Percentiles rank a stretch among this genome's conserved stretches.
These are phyloP conservation scores for Trametes coccinea DNA, from an alignment of 768 basidiomycete genomes.

Conservation along the genomic window DNA sequence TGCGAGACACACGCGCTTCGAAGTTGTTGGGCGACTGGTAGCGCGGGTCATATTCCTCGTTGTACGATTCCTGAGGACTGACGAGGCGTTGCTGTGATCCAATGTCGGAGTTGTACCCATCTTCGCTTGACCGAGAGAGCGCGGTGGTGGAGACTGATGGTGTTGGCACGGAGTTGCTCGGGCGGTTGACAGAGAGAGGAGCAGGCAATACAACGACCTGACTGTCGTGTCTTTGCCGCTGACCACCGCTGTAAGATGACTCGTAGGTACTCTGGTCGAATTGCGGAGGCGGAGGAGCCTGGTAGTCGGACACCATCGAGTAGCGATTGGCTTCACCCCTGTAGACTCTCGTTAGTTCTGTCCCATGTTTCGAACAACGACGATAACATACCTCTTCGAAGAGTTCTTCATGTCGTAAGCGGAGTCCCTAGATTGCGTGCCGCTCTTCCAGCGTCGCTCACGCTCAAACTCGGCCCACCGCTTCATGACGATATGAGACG, in stretches of 20 bases:
- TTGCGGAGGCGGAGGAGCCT: slow-evolving; percentile 52
- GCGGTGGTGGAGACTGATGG: slow-evolving; percentile 44
- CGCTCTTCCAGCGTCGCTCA: slow-evolving; percentile 90
- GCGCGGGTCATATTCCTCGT: slow-evolving; percentile 23
- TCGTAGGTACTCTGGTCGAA: slow-evolving; percentile 65
- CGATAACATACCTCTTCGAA: slow-evolving; percentile 57
- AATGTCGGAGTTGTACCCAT: slow-evolving; percentile 39
- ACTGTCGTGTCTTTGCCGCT: slow-evolving; percentile 66
- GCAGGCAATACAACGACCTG: slow-evolving; percentile 74
- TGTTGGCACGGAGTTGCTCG: slow-evolving; percentile 38
- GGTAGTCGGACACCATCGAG: slow-evolving; percentile 76
- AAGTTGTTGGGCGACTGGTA: slow-evolving; percentile 29
- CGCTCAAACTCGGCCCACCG: slow-evolving; percentile 98
- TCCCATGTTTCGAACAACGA: slow-evolving; percentile 1
- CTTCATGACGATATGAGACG: slow-evolving; percentile 97
- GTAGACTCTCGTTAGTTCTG: slow-evolving; percentile 3
- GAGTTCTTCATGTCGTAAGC: slow-evolving; percentile 55
- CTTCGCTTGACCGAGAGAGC: slow-evolving; percentile 47
- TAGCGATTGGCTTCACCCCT: slow-evolving; percentile 53
- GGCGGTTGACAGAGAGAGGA: slow-evolving; percentile 63
- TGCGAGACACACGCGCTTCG: slow-evolving; percentile 43
- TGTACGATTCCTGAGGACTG: slow-evolving; percentile 30
- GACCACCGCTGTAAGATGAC: slow-evolving; percentile 43
- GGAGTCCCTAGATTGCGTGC: slow-evolving; percentile 80
- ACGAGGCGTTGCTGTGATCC: slow-evolving; percentile 48